A percentile compares a stretch with the other conserved stretches of the same genome.
Evolutionary conservation across 306 rosid genomes (phyloP).

Genomic region (Lathyrus aphaca): DNA sequence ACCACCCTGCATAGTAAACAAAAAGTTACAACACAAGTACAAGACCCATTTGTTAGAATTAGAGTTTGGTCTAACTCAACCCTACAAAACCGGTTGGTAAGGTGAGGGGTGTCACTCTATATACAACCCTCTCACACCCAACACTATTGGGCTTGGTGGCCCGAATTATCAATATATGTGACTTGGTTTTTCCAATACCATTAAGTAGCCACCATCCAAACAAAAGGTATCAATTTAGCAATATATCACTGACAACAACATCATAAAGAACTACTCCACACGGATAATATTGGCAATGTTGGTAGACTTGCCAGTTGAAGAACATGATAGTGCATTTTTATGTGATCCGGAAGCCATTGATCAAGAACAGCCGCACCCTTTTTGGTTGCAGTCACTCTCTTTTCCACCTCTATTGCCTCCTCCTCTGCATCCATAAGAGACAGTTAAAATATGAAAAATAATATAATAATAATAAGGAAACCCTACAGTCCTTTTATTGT

Average conservation of each 20-base stretch:
- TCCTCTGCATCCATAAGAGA: slow-evolving; percentile 43
- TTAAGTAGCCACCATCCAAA: not conserved
- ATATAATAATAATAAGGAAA: too few relatives aligned
- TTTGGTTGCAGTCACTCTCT: slow-evolving; percentile 76
- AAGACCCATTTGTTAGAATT: too few relatives aligned
- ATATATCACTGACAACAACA: not conserved
- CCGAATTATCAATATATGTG: too few relatives aligned
- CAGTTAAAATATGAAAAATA: slow-evolving; percentile 18
- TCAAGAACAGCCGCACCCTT: slow-evolving; percentile 90
- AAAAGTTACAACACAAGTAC: not conserved
- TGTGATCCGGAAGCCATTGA: slow-evolving; percentile 79
- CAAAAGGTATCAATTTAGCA: slow-evolving; percentile 28
- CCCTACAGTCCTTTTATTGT: not conserved
- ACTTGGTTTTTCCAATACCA: too few relatives aligned
- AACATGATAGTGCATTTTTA: slow-evolving; percentile 80
- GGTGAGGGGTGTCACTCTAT: too few relatives aligned
- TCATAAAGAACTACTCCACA: not conserved
- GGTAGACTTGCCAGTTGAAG: slow-evolving; percentile 63
- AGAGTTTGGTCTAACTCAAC: too few relatives aligned
- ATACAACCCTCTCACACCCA: too few relatives aligned
- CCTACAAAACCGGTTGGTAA: too few relatives aligned
- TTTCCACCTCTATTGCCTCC: slow-evolving; percentile 52
- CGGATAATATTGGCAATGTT: not conserved
- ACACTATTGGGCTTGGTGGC: too few relatives aligned
- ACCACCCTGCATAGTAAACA: slow-evolving; percentile 55